Conservation (phyloP, 345 rosid genomes). For the Chamaenerion angustifolium region DNA sequence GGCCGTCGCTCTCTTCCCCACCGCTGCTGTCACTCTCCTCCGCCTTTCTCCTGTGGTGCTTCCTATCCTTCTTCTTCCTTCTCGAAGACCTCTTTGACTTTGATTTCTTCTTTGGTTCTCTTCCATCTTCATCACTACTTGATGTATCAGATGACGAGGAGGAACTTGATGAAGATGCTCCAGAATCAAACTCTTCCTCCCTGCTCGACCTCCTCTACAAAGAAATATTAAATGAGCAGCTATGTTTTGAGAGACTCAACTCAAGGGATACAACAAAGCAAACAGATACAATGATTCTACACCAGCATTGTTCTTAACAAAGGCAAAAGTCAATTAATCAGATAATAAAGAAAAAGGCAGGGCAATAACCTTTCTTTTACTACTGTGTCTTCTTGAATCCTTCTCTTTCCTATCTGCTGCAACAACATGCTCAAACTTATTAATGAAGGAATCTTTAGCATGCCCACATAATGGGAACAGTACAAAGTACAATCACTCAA, state of each 20-base stretch:
- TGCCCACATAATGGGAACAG: too few relatives aligned
- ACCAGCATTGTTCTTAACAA: too few relatives aligned
- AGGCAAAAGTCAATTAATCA: too few relatives aligned
- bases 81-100: slow-evolving; percentile 60
- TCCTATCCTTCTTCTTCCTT: slow-evolving; percentile 44
- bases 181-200: slow-evolving; percentile 8
- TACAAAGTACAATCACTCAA: background rate
- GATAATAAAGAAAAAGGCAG: too few relatives aligned
- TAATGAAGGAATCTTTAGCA: background rate
- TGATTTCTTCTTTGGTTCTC: slow-evolving; percentile 48
- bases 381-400: slow-evolving; percentile 59
- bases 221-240: background rate
- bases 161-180: slow-evolving; percentile 39
- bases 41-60: slow-evolving; percentile 54
- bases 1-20: slow-evolving; percentile 49
- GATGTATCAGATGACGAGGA: slow-evolving; percentile 58
- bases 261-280: too few relatives aligned
- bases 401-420: slow-evolving; percentile 70
- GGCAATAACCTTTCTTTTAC: slow-evolving; percentile 67
- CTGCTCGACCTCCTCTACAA: slow-evolving; percentile 56
- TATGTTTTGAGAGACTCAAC: too few relatives aligned
- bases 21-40: slow-evolving; percentile 10
- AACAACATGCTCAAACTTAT: slow-evolving; percentile 4
- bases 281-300: too few relatives aligned
- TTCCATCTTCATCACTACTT: slow-evolving; percentile 62